Evolutionary conservation across 768 basidiomycete genomes (phyloP).

Genomic region (Lentinula sp.): DNA sequence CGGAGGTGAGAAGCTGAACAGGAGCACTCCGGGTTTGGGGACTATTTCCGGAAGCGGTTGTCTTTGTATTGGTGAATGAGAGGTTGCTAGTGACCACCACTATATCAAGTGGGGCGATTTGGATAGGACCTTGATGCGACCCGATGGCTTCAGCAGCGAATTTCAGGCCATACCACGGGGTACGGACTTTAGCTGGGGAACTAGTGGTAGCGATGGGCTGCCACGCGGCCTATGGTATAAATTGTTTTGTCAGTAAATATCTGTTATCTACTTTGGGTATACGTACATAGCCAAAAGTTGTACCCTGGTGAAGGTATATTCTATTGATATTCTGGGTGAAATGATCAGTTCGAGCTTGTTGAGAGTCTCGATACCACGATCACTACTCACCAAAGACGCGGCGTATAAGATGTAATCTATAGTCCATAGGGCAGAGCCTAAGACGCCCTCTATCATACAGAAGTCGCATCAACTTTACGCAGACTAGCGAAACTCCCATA

Average conservation of each 20-base stretch:
- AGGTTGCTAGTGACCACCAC: background rate
- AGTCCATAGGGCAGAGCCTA: conserved; percentile 3
- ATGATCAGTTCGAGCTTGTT: background rate
- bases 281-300: conserved; percentile 1
- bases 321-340: background rate
- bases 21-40: background rate
- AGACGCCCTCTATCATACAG: background rate
- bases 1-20: background rate
- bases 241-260: background rate
- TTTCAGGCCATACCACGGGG: conserved; percentile 2
- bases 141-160: conserved; percentile 2
- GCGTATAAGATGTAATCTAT: conserved; percentile 1
- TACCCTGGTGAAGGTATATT: conserved; percentile 3
- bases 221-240: background rate
- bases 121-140: conserved; percentile 1
- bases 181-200: background rate
- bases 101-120: background rate
- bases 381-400: background rate
- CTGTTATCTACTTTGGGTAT: too few relatives aligned
- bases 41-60: background rate
- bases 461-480: background rate
- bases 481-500: background rate
- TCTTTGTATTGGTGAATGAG: background rate
- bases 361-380: background rate
- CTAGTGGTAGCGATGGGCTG: background rate